Percentiles rank a stretch among this genome's conserved stretches.
These are phyloP conservation scores for Trichoderma sp. DNA, from an alignment of 2,329 filamentous ascomycete species.

Conservation along the genomic window DNA sequence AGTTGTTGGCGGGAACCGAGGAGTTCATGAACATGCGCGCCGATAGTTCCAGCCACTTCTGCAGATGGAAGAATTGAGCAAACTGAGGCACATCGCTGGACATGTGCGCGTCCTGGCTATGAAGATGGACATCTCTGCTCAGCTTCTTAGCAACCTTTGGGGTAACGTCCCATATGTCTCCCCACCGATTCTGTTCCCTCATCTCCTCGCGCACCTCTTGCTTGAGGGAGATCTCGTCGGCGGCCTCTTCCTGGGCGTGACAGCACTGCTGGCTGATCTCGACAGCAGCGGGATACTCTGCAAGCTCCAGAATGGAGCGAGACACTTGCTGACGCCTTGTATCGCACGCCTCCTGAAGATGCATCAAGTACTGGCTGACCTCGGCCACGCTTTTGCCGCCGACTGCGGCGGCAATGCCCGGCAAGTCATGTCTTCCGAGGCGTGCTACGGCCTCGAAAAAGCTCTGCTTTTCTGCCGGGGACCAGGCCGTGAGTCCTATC, in stretches of 20 bases:
- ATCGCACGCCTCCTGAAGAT: constrained; percentile 58
- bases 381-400: constrained; percentile 74
- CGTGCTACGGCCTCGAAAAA: constrained; percentile 69
- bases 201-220: constrained; percentile 66
- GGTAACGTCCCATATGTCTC: constrained; percentile 67
- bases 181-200: constrained; percentile 63
- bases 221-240: constrained; percentile 64
- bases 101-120: constrained; percentile 29
- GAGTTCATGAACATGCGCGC: constrained; percentile 76
- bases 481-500: constrained; percentile 73
- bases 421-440: constrained; percentile 64
- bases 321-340: constrained; percentile 43
- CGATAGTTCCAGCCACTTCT: constrained; percentile 65
- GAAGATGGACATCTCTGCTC: constrained; percentile 30
- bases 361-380: constrained; percentile 67
- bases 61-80: constrained; percentile 59
- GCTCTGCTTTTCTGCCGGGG: constrained; percentile 65
- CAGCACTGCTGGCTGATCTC: constrained; percentile 72
- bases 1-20: constrained; percentile 63
- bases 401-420: constrained; percentile 64
- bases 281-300: constrained; percentile 69
- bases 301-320: constrained; percentile 44
- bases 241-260: constrained; percentile 66
- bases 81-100: constrained; percentile 47
- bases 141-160: constrained; percentile 41